Evolutionary conservation across 345 rosid species (phyloP), one percentile per base, ranked within the genome.

Genomic region (Excoecaria agallocha): DNA sequence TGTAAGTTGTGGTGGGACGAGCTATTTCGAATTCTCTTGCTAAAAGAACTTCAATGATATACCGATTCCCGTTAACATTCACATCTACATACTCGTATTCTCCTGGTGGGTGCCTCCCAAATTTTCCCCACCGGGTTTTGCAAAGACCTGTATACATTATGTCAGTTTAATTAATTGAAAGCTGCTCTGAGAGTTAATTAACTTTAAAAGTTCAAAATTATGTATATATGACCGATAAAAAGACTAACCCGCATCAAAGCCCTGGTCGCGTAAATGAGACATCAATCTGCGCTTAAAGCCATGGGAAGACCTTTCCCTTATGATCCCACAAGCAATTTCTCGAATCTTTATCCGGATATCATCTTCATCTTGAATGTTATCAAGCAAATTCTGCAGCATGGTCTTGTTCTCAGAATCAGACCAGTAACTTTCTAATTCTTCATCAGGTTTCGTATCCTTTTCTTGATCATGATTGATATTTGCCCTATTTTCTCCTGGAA

Each of bases 81-180:
- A 93, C 83, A 68, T 95, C 98, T 0, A 94, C 82, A 38, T 80
- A 92, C 66, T 94, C 91, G 72, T 89, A 85, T 25, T 73, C 79
- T 54, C 98, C 98, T 0, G 89, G 77, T 3, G 90, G 93, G 62
- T 77, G 76, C 79, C 81, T 76, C 19, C 80, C 89, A 19, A 79
- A 74, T 79, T 74, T 92, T 80, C 89, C 95, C 98, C 98, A 94
- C 52, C 80, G 78, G 1, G 94, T 86, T 70, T 92, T 89, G 98
- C 98, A 94, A 1, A 95, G 86, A 49, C 98, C 97, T 92, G 73
- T 3, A 5, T 0, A 17, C 35, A 22, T n/a, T 92, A 72, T 3
- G 49, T 30, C 48, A 10, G 48, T 43, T 30, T 30, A 30, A 30
- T 30, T 30, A 2, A n/a, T n/a, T n/a, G n/a, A n/a, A 30, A 30